These are phyloP conservation scores for Pyrenula massariospora DNA, from an alignment of 495 filamentous ascomycete genomes.

Conservation along the genomic window DNA sequence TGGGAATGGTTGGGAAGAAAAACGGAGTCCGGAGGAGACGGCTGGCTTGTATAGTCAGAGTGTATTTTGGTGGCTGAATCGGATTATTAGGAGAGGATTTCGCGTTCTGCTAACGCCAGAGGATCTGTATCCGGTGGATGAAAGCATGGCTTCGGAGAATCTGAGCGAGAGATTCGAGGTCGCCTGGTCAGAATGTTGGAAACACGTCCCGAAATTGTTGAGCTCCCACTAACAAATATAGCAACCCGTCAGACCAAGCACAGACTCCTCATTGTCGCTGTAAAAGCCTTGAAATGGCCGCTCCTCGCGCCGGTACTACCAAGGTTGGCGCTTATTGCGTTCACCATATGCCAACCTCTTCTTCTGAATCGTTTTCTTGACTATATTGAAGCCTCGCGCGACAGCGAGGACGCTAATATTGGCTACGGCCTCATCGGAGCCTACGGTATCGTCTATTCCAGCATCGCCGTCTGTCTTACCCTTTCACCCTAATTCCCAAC, in stretches of 20 bases:
- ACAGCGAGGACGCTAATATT: constrained; percentile 26
- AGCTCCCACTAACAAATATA: constrained; percentile 7
- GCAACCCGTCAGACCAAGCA: constrained; percentile 18
- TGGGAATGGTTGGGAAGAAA: constrained; percentile 20
- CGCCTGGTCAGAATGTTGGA: constrained; percentile 18
- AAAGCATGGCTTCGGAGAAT: constrained; percentile 26
- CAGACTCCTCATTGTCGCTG: constrained; percentile 30
- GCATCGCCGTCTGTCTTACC: constrained; percentile 35
- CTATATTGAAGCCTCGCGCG: constrained; percentile 31
- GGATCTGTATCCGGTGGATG: constrained; percentile 34
- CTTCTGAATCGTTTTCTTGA: constrained; percentile 41
- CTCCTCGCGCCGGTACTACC: constrained; percentile 38
- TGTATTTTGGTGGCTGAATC: constrained; percentile 50
- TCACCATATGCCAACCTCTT: constrained; percentile 54
- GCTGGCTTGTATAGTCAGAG: constrained; percentile 37
- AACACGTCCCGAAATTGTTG: constrained; percentile 8
- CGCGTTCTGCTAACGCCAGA: constrained; percentile 25
- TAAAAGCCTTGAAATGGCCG: constrained; percentile 29
- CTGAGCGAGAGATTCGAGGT: constrained; percentile 23
- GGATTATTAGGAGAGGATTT: constrained; percentile 38
- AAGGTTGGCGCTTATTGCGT: constrained; percentile 40
- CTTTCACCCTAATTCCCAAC: constrained; percentile 27
- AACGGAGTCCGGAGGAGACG: constrained; percentile 47
- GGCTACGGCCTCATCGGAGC: constrained; percentile 47
- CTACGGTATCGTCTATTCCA: constrained; percentile 34